Evolutionary conservation across 75 land plant species (phyloP).

Genomic region (Picea glauca): DNA sequence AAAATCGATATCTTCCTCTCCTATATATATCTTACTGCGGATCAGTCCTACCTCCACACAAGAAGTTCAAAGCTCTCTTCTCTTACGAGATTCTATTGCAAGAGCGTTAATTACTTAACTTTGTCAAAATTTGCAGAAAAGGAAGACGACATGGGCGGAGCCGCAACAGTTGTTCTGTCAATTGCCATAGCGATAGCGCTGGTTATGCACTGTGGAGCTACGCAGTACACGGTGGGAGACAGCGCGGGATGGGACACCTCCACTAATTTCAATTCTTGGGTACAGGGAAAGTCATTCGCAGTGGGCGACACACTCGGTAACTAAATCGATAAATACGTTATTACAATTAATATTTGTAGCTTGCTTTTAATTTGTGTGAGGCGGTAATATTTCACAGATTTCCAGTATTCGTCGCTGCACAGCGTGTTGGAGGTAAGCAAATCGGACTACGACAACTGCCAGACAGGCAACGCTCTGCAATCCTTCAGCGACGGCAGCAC

Average conservation of each 20-base stretch:
- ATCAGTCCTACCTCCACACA: too few relatives aligned
- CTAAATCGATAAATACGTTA: background rate
- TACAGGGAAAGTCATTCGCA: constrained; percentile 24
- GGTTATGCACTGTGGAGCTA: constrained; percentile 4
- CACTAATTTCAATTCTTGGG: constrained; percentile 35
- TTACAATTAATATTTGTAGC: background rate
- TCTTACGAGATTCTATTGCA: too few relatives aligned
- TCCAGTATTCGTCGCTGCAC: constrained; percentile 23
- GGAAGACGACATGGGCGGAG: background rate
- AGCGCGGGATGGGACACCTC: constrained; percentile 49
- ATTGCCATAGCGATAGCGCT: background rate
- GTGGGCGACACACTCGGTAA: constrained; percentile 54
- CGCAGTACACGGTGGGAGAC: constrained; percentile 37
- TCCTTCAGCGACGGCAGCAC: constrained; percentile 13
- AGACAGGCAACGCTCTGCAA: background rate
- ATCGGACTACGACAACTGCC: constrained; percentile 28
- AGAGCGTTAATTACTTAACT: too few relatives aligned
- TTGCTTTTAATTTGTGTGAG: background rate
- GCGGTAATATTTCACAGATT: constrained; percentile 14
- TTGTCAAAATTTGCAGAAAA: too few relatives aligned
- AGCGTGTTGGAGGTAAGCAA: constrained; percentile 28
- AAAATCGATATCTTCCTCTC: too few relatives aligned
- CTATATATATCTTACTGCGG: too few relatives aligned
- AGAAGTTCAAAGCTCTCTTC: too few relatives aligned
- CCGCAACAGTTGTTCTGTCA: background rate